Evolutionary conservation across 2,329 filamentous ascomycete species (phyloP).

Genomic region (Dothistroma pini): DNA sequence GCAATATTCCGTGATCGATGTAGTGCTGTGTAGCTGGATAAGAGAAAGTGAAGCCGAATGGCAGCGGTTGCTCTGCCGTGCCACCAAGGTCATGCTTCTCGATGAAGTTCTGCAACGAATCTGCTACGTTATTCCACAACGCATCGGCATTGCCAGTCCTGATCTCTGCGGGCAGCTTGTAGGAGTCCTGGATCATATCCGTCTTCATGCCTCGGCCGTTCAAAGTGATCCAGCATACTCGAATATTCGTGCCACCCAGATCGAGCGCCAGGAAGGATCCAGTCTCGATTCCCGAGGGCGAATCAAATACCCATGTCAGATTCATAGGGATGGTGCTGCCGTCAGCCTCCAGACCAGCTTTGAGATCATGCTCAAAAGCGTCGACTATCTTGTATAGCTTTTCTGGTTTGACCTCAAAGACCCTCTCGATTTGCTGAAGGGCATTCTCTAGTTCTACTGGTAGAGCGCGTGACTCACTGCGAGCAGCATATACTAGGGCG

Average conservation of each 20-base stretch:
- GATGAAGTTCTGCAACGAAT: slow-evolving; percentile 89
- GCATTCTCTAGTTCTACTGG: neutral
- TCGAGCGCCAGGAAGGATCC: slow-evolving; percentile 88
- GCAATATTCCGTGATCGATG: slow-evolving; percentile 87
- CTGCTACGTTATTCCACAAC: slow-evolving; percentile 92
- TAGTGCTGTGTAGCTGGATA: slow-evolving; percentile 92
- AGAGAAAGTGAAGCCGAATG: slow-evolving; percentile 93
- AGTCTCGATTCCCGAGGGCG: slow-evolving; percentile 80
- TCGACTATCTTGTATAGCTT: slow-evolving; percentile 1
- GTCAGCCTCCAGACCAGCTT: neutral
- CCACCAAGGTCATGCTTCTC: slow-evolving; percentile 71
- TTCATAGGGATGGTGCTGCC: slow-evolving; percentile 67
- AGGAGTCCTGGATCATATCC: slow-evolving; percentile 95
- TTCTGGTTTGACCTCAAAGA: neutral
- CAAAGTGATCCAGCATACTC: slow-evolving; percentile 90
- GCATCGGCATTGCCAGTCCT: slow-evolving; percentile 83
- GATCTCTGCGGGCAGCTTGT: slow-evolving; percentile 89
- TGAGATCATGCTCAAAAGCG: neutral
- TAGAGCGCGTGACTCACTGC: neutral
- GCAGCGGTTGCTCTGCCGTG: slow-evolving; percentile 61
- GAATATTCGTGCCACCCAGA: slow-evolving; percentile 94
- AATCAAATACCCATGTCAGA: slow-evolving; percentile 92
- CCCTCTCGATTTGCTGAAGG: neutral
- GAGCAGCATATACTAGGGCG: neutral
- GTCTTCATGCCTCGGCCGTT: slow-evolving; percentile 87